Evolutionary conservation across 2,329 filamentous ascomycete genomes (phyloP), one percentile per base, ranked within the genome.

Genomic region (Xylariaceae sp.): DNA sequence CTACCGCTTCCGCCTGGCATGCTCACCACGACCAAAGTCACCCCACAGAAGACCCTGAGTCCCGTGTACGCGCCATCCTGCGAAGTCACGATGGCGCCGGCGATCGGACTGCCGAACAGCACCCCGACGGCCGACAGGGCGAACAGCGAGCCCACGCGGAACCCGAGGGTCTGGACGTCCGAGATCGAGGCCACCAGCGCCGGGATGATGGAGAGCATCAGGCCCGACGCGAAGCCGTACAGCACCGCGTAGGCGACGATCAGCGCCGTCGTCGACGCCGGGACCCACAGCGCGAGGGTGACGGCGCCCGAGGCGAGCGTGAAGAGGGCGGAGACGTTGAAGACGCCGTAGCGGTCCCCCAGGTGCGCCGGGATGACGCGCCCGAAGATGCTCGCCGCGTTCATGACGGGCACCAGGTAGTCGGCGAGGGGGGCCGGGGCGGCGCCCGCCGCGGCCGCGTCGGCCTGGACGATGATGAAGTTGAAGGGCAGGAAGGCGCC

Each of bases 111-210:
- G 1, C 80, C 78, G 0, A 75, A 76, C 32, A 89, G 59, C 1
- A 75, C 78, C 3, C 77, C 80, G 21, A 87, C 59, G 1, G 75
- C 68, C 35, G 77, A 64, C 29, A 78, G 53, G 11, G 74, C 69
- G 51, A 82, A 83, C 17, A 75, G 66, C 0, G 72, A 68, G 1
- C 84, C 84, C 2, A 70, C 77, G 5, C 83, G 67, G 2, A 78
- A 70, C 10, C 83, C 84, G 19, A 88, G 78, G 52, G 84, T 68
- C 13, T 72, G 65, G 24, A 85, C 70, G 28, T 83, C 78, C 2
- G 74, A 78, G 40, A 87, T 81, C 48, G 87, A 79, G 2, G 79
- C 80, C 15, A 88, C 63, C 10, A 83, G 60, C 0, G 79, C 70
- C 0, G 82, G 77, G 1, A 65, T 58, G 11, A 84, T 57, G 2